Evolutionary conservation across 805 yeast genomes (phyloP).

Genomic region (Myxozyma neglecta): DNA sequence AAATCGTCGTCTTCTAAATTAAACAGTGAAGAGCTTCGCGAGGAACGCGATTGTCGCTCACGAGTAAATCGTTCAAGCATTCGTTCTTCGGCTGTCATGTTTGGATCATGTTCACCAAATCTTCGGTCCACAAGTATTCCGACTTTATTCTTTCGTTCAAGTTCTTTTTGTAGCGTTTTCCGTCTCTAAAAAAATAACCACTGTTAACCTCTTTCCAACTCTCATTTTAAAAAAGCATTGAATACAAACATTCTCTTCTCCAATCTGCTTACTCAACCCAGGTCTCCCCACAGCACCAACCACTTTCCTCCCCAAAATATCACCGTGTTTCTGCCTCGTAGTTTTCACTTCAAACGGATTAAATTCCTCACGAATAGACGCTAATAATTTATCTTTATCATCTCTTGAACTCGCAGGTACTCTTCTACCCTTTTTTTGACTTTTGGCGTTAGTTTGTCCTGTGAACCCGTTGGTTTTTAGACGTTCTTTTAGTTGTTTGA

Average conservation of each 20-base stretch:
- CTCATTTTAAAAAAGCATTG: not conserved
- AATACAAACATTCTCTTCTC: constrained; percentile 50
- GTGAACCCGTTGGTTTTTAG: constrained; percentile 75
- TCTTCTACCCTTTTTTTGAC: constrained; percentile 47
- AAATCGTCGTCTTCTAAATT: constrained; percentile 65
- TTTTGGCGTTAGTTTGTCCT: constrained; percentile 72
- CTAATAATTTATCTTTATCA: constrained; percentile 58
- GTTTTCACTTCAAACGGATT: constrained; percentile 84
- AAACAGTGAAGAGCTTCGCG: constrained; percentile 52
- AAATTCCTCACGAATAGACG: constrained; percentile 73
- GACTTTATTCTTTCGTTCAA: constrained; percentile 61
- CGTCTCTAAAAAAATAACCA: constrained; percentile 44
- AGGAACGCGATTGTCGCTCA: constrained; percentile 61
- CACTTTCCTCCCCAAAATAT: constrained; percentile 46
- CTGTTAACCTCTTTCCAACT: not conserved
- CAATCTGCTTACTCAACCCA: constrained; percentile 64
- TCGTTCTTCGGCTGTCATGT: constrained; percentile 81
- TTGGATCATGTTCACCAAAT: constrained; percentile 81
- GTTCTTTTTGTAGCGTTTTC: constrained; percentile 63
- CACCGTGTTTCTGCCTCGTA: constrained; percentile 58
- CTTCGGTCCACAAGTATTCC: constrained; percentile 79
- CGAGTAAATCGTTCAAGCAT: constrained; percentile 93
- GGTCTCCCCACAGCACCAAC: constrained; percentile 64
- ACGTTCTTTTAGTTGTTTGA: constrained; percentile 76
- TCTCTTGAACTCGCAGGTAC: constrained; percentile 53